Evolutionary conservation across 2,329 filamentous ascomycete genomes (phyloP).

Genomic region (Arachnopeziza araneosa): DNA sequence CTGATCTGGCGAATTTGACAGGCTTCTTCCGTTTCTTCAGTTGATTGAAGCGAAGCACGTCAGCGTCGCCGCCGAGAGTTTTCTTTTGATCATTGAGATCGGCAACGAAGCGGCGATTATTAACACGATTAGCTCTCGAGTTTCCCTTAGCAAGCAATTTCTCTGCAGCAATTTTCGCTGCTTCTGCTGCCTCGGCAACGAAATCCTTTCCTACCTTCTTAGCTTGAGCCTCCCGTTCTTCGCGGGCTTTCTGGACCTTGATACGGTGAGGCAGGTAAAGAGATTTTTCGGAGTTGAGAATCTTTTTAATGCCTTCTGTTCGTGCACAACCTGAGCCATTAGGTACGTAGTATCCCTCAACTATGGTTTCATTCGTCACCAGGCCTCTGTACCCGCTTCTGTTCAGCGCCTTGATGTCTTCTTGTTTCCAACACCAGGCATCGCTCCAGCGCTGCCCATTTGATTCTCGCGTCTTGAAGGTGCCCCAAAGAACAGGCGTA

Average conservation of each 20-base stretch:
- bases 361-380: slow-evolving; percentile 36
- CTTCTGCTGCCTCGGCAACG: slow-evolving; percentile 60
- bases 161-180: slow-evolving; percentile 68
- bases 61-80: slow-evolving; percentile 74
- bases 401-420: slow-evolving; percentile 66
- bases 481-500: slow-evolving; percentile 48
- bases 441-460: slow-evolving; percentile 49
- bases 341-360: slow-evolving; percentile 71
- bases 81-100: slow-evolving; percentile 95
- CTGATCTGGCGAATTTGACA: slow-evolving; percentile 93
- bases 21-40: slow-evolving; percentile 99
- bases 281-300: slow-evolving; percentile 94
- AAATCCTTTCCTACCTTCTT: slow-evolving; percentile 62
- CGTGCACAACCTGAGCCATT: slow-evolving; percentile 81
- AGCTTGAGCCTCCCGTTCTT: slow-evolving; percentile 69
- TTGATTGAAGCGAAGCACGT: slow-evolving; percentile 96
- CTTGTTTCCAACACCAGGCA: slow-evolving; percentile 66
- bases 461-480: slow-evolving; percentile 40
- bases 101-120: slow-evolving; percentile 89
- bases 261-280: slow-evolving; percentile 98
- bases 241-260: slow-evolving; percentile 85
- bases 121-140: slow-evolving; percentile 88
- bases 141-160: slow-evolving; percentile 82
- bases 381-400: slow-evolving; percentile 46
- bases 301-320: slow-evolving; percentile 92